These are phyloP conservation scores for Aristolochia californica DNA, from an alignment of 164 flowering plant genomes.

Conservation along the genomic window DNA sequence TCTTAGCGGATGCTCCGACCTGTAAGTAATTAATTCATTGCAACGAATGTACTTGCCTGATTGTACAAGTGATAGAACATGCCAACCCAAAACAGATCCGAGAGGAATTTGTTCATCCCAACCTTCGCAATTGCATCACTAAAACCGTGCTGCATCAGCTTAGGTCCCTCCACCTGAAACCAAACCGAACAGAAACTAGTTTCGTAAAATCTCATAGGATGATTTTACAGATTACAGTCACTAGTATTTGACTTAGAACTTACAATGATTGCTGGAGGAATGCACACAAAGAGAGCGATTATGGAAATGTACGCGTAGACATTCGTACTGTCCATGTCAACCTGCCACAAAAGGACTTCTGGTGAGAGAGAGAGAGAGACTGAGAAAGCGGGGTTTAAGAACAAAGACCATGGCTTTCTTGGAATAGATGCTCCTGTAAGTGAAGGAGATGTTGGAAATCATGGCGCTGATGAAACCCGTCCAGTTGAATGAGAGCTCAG, in stretches of 20 bases:
- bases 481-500: slow-evolving; percentile 98
- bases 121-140: slow-evolving; percentile 86
- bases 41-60: slow-evolving; percentile 41
- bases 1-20: neutral
- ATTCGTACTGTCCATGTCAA: slow-evolving; percentile 91
- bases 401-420: slow-evolving; percentile 86
- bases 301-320: slow-evolving; percentile 91
- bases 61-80: slow-evolving; percentile 98
- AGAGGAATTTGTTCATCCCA: slow-evolving; percentile 70
- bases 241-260: too few relatives aligned
- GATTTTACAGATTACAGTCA: too few relatives aligned
- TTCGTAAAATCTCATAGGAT: too few relatives aligned
- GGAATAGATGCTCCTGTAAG: slow-evolving; percentile 92
- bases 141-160: slow-evolving; percentile 61
- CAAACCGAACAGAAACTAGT: neutral
- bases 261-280: slow-evolving; percentile 87
- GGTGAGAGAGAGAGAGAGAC: neutral
- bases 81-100: slow-evolving; percentile 96
- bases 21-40: neutral
- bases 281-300: slow-evolving; percentile 79
- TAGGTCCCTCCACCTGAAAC: slow-evolving; percentile 79
- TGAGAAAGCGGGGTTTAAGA: neutral
- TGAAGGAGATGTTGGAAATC: slow-evolving; percentile 96
- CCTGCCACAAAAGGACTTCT: slow-evolving; percentile 31
- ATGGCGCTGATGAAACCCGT: slow-evolving; percentile 91